Percentiles rank a stretch among this genome's conserved stretches.
Evolutionary conservation across 2,329 filamentous ascomycete species (phyloP).

Genomic region (Pseudocercospora pini-densiflorae): DNA sequence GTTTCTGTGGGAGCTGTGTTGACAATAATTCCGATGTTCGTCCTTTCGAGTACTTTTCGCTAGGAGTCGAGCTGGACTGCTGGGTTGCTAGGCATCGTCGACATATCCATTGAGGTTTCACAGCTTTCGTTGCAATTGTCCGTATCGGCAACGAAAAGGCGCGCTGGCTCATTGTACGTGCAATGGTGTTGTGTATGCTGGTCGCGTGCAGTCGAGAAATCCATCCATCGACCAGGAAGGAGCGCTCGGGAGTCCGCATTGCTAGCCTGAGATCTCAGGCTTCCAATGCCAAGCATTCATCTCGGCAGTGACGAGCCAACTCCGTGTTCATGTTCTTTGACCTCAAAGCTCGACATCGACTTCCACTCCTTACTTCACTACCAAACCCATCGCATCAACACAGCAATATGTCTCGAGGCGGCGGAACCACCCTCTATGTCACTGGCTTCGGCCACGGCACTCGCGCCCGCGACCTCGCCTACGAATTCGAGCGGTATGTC

Average conservation of each 20-base stretch:
- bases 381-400: conserved; percentile 2
- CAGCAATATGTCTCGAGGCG: conserved; percentile 78
- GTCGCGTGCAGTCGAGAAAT: conserved; percentile 20
- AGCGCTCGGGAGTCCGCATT: not conserved
- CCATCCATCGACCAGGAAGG: conserved; percentile 2
- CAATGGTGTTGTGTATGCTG: conserved; percentile 12
- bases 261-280: not conserved
- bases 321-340: conserved; percentile 7
- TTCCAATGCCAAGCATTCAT: not conserved
- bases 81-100: conserved; percentile 39
- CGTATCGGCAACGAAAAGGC: conserved; percentile 34
- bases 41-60: conserved; percentile 13
- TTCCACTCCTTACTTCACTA: conserved; percentile 12
- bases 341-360: conserved; percentile 5
- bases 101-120: conserved; percentile 36
- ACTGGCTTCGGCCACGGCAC: conserved; percentile 99
- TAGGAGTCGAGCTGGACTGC: conserved; percentile 21
- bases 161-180: conserved; percentile 32
- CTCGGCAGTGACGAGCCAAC: not conserved
- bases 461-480: conserved; percentile 97
- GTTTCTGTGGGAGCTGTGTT: conserved; percentile 10
- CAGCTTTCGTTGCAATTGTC: conserved; percentile 23
- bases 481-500: conserved; percentile 99
- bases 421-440: conserved; percentile 92
- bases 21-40: conserved; percentile 14